These are phyloP conservation scores for Kodamaea sp. DNA, from an alignment of 1,139 yeast genomes.

Conservation along the genomic window DNA sequence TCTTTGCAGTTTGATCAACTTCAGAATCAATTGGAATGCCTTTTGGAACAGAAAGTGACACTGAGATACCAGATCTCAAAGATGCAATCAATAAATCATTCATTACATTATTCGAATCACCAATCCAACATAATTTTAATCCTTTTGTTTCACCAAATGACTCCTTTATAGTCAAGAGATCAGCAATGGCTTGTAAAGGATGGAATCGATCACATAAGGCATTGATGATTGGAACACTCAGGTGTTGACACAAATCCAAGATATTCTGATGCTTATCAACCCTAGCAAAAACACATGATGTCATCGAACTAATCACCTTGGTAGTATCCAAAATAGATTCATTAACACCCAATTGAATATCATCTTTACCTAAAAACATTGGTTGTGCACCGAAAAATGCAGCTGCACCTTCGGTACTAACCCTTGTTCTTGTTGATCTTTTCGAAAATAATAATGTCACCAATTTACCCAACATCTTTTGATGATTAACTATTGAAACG, in stretches of 20 bases:
- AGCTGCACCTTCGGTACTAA: constrained; percentile 93
- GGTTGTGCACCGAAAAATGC: constrained; percentile 93
- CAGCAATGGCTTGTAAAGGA: constrained; percentile 94
- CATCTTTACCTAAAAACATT: constrained; percentile 93
- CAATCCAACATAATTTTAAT: constrained; percentile 89
- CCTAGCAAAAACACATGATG: constrained; percentile 92
- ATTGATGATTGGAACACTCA: constrained; percentile 87
- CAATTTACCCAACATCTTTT: constrained; percentile 70
- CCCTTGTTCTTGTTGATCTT: constrained; percentile 91
- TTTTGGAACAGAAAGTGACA: constrained; percentile 76
- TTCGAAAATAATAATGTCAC: constrained; percentile 82
- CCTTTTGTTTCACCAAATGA: constrained; percentile 57
- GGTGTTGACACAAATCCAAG: constrained; percentile 65
- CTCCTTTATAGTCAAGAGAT: constrained; percentile 81
- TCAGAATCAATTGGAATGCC: constrained; percentile 61
- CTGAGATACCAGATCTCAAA: constrained; percentile 78
- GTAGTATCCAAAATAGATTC: constrained; percentile 88
- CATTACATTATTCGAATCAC: constrained; percentile 93
- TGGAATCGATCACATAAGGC: constrained; percentile 91
- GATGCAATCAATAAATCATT: constrained; percentile 93
- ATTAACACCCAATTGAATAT: constrained; percentile 92
- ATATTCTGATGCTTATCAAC: constrained; percentile 85
- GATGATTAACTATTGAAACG: constrained; percentile 42
- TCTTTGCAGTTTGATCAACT: constrained; percentile 54
- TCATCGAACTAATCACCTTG: constrained; percentile 89